These are phyloP conservation scores for Lonicera japonica DNA, from an alignment of 129 eudicot genomes.

Conservation along the genomic window DNA sequence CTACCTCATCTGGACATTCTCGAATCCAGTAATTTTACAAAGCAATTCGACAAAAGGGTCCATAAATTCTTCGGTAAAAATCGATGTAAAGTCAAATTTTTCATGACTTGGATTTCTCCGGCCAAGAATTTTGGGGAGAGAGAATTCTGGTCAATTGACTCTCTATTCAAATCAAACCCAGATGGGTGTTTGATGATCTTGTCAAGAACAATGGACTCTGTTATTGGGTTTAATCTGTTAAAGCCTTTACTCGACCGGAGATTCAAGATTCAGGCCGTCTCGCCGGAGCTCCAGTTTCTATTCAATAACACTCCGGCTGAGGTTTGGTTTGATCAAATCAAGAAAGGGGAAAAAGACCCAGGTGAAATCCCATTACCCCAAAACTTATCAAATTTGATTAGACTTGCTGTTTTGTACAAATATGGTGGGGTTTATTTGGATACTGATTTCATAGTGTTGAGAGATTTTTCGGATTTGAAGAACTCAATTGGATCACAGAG, in stretches of 20 bases:
- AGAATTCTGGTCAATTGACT: slow-evolving; percentile 59
- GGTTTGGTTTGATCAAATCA: slow-evolving; percentile 47
- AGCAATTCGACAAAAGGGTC: slow-evolving; percentile 33
- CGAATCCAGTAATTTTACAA: slow-evolving; percentile 19
- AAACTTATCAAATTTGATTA: slow-evolving; percentile 59
- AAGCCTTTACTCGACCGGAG: slow-evolving; percentile 43
- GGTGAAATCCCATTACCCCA: slow-evolving; percentile 75
- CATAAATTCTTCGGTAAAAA: slow-evolving; percentile 18
- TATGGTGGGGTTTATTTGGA: slow-evolving; percentile 83
- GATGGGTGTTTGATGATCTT: slow-evolving; percentile 55
- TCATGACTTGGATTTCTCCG: slow-evolving; percentile 83
- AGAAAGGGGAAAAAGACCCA: slow-evolving; percentile 45
- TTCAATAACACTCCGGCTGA: slow-evolving; percentile 63
- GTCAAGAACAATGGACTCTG: slow-evolving; percentile 50
- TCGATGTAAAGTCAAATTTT: slow-evolving; percentile 41
- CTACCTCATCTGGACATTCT: slow-evolving; percentile 29
- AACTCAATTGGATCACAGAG: slow-evolving; percentile 84
- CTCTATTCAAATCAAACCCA: slow-evolving; percentile 62
- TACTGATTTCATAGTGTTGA: slow-evolving; percentile 59
- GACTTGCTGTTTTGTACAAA: slow-evolving; percentile 62
- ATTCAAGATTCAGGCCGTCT: slow-evolving; percentile 30
- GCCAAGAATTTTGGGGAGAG: slow-evolving; percentile 38
- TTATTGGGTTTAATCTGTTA: slow-evolving; percentile 28
- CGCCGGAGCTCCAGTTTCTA: slow-evolving; percentile 43
- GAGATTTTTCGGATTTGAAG: slow-evolving; percentile 51